Evolutionary conservation across 257 asterid genomes (phyloP), one percentile per base, ranked within the genome.

Genomic region (Osmanthus fragrans): DNA sequence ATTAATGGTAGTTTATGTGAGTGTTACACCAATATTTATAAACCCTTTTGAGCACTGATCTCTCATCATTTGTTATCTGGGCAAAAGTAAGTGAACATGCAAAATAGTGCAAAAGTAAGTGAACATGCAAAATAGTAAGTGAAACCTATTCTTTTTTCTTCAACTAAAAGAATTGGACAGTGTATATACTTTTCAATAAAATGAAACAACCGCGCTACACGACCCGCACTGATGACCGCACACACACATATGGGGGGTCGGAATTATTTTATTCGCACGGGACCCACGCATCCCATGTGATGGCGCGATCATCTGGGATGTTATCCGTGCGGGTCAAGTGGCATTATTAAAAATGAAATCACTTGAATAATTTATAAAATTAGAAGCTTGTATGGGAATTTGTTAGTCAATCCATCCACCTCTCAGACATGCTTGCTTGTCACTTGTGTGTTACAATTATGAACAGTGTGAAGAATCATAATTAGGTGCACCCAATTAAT

Each of bases 341-440:
- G 27, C 27, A 25, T 25, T 25, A 25, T 25, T 25, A 0, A 25
- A 25, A 25, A 25, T 25, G 42, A 60, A 60, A 69, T 70, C n/a
- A 21, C 70, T 23, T 45, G 69, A 63, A 51, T 18, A 19, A 73
- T 29, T 70, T 70, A 70, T 70, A 73, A 49, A 51, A 63, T 63
- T 32, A 73, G 32, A 12, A 25, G 70, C 69, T 73, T 73, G 70
- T 51, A 54, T 23, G 71, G 25, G 73, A 69, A 69, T 51, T 69
- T 54, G 51, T 42, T 19, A 21, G 65, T 49, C 54, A 32, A 63
- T 25, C 68, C 23, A 60, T 23, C 25, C 15, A 8, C 4, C 12
- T 60, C 16, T 11, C 9, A 63, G 69, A 63, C 69, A 63, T 63
- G 69, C 36, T 27, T 63, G 34, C 18, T 27, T 63, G 69, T 63